These are phyloP conservation scores for Phytophthora syringae DNA, from an alignment of 352 stramenopile species.

Conservation along the genomic window DNA sequence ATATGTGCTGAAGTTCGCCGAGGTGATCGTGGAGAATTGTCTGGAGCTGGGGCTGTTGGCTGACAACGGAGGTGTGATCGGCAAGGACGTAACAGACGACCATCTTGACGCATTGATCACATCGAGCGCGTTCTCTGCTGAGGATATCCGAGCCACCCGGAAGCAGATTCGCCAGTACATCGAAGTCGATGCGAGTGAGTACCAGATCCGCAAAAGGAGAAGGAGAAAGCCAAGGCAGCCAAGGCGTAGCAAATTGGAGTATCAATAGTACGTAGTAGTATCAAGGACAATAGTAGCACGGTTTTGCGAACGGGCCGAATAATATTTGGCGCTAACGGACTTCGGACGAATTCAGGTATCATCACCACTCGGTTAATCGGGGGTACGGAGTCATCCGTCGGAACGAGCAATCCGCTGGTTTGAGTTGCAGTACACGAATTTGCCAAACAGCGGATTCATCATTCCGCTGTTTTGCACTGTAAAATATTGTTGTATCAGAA, in stretches of 20 bases:
- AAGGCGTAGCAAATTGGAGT: constrained; percentile 7
- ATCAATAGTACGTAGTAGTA: too few relatives aligned
- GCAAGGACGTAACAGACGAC: constrained; percentile 46
- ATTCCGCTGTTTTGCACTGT: too few relatives aligned
- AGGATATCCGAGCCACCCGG: constrained; percentile 46
- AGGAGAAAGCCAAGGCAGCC: constrained; percentile 24
- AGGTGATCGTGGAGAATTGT: constrained; percentile 63
- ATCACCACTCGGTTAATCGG: too few relatives aligned
- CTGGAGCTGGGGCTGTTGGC: constrained; percentile 24
- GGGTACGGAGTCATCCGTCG: too few relatives aligned
- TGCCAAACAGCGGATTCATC: too few relatives aligned
- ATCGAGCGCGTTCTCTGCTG: constrained; percentile 42
- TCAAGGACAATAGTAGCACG: constrained; percentile 5
- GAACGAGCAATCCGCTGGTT: too few relatives aligned
- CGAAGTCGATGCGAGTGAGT: constrained; percentile 34
- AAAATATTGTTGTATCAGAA: too few relatives aligned
- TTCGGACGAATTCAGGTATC: too few relatives aligned
- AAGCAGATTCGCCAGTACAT: constrained; percentile 47
- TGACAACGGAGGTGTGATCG: constrained; percentile 38
- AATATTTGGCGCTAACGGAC: too few relatives aligned
- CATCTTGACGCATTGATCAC: constrained; percentile 52
- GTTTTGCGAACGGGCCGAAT: constrained; percentile 9
- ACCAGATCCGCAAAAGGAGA: constrained; percentile 21
- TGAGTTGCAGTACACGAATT: too few relatives aligned
- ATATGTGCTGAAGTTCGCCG: constrained; percentile 67